Conservation (phyloP, 345 rosid species). For the Corymbia maculata region DNA sequence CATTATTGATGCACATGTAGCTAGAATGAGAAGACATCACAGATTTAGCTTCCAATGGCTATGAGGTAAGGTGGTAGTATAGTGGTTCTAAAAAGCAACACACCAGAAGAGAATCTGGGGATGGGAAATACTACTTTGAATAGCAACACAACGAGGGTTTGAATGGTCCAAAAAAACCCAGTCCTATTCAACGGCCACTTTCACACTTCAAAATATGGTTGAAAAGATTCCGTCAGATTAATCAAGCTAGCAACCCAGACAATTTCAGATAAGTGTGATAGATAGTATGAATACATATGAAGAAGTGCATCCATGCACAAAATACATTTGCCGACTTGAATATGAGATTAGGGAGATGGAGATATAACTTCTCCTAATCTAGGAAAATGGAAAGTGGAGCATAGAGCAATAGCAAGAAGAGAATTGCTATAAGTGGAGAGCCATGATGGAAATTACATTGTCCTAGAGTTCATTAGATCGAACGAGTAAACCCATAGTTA, state of each 20-base stretch:
- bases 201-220: neutral
- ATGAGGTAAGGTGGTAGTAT: neutral
- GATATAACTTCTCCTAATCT: neutral
- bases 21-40: neutral
- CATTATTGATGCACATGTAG: neutral
- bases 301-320: neutral
- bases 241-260: neutral
- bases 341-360: neutral
- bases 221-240: neutral
- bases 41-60: neutral
- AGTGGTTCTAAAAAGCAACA: neutral
- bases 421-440: neutral
- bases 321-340: neutral
- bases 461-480: neutral
- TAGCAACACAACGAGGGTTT: neutral
- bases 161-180: neutral
- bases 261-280: neutral
- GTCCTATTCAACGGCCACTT: neutral
- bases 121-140: neutral
- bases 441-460: neutral
- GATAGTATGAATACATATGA: neutral
- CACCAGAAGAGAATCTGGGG: neutral
- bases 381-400: neutral
- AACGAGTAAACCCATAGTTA: neutral
- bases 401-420: neutral